Evolutionary conservation across 78 protist genomes (phyloP).

Genomic region (Chrysochromulina parva): DNA sequence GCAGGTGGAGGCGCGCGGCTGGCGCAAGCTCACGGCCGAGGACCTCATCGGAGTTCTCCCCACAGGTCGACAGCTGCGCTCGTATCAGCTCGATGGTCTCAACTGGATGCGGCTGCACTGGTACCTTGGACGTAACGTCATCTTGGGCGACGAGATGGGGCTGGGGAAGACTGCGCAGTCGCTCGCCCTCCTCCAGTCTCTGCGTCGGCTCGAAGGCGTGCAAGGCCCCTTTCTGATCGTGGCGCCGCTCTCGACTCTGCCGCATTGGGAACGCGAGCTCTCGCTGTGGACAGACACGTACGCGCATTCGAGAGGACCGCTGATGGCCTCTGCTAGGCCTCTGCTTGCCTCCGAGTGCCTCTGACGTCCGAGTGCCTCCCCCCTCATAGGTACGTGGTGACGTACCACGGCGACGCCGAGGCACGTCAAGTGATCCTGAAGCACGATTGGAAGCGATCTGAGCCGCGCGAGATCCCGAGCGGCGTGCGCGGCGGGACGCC

Average conservation of each 20-base stretch:
- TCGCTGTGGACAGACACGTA: constrained; percentile 38
- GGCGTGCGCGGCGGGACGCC: too few species aligned
- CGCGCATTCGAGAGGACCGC: too few species aligned
- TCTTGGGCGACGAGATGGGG: constrained; percentile 49
- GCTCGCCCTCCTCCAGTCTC: neutral
- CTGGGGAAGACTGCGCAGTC: constrained; percentile 19
- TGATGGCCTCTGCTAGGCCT: too few species aligned
- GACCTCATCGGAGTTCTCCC: too few species aligned
- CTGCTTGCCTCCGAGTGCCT: too few species aligned
- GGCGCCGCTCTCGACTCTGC: constrained; percentile 93
- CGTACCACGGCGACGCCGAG: neutral
- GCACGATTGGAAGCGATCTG: neutral
- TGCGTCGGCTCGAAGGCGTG: neutral
- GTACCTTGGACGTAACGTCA: constrained; percentile 31
- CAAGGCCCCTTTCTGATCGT: constrained; percentile 91
- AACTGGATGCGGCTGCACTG: constrained; percentile 64
- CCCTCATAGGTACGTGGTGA: neutral
- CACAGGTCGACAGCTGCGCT: constrained; percentile 57
- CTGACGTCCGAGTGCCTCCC: too few species aligned
- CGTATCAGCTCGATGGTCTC: constrained; percentile 90
- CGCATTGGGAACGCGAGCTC: constrained; percentile 92
- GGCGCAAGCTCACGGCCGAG: too few species aligned
- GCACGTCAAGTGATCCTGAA: neutral
- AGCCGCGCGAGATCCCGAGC: too few species aligned
- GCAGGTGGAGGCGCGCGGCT: too few species aligned